Evolutionary conservation across 345 rosid species (phyloP).

Genomic region (Garcia nutans): DNA sequence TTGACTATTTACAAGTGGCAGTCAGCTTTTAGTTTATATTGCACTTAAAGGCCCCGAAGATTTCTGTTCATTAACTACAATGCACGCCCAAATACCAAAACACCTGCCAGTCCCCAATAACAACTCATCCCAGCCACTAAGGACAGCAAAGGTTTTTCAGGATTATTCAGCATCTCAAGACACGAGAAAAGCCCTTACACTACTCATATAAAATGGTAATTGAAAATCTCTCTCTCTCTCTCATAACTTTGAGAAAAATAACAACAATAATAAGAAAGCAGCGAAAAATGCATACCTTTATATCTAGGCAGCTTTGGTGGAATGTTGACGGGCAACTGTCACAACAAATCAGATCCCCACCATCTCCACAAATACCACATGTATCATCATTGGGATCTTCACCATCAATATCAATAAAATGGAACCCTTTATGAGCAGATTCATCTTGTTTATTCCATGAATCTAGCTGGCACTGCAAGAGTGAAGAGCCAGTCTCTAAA

Average conservation of each 20-base stretch:
- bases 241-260: not conserved
- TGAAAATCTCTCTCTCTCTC: not conserved
- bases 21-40: not conserved
- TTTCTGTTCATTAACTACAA: not conserved
- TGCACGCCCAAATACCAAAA: not conserved
- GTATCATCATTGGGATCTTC: slow-evolving; percentile 95
- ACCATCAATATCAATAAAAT: slow-evolving; percentile 58
- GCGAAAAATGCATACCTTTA: slow-evolving; percentile 50
- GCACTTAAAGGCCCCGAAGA: not conserved
- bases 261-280: not conserved
- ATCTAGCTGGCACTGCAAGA: slow-evolving; percentile 66
- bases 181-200: not conserved
- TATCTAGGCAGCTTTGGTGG: slow-evolving; percentile 81
- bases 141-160: not conserved
- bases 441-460: slow-evolving; percentile 74
- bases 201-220: too few relatives aligned
- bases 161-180: not conserved
- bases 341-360: slow-evolving; percentile 87
- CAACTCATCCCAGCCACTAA: not conserved
- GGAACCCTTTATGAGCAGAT: slow-evolving; percentile 49
- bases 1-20: not conserved
- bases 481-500: slow-evolving; percentile 63
- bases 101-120: not conserved
- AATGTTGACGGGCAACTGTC: slow-evolving; percentile 97
- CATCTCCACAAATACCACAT: slow-evolving; percentile 96